These are phyloP conservation scores for Penicillium psychrosexuale DNA, from an alignment of 2,329 filamentous ascomycete genomes.

Conservation along the genomic window DNA sequence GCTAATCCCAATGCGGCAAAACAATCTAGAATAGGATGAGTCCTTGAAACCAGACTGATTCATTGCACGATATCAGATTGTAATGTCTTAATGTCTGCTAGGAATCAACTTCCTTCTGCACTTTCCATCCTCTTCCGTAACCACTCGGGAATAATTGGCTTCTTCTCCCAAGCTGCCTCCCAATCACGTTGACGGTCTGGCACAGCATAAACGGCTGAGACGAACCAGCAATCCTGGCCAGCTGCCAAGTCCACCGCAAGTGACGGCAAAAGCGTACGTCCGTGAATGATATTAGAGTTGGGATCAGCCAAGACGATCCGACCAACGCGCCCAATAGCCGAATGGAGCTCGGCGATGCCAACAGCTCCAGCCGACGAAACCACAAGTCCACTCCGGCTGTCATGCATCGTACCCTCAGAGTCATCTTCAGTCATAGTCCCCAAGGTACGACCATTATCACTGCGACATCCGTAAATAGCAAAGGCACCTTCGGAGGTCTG, in stretches of 20 bases:
- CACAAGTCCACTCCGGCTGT: constrained; percentile 37
- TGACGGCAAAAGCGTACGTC: constrained; percentile 68
- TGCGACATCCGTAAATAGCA: constrained; percentile 61
- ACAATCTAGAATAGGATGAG: background rate
- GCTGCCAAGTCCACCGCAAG: constrained; percentile 60
- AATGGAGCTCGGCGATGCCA: constrained; percentile 48
- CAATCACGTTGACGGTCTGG: constrained; percentile 54
- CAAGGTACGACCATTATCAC: constrained; percentile 59
- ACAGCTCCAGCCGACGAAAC: constrained; percentile 52
- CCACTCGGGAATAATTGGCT: constrained; percentile 60
- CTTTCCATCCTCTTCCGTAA: constrained; percentile 51
- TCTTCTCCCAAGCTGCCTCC: constrained; percentile 59
- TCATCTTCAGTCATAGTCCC: constrained; percentile 36
- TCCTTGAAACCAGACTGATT: too few relatives aligned
- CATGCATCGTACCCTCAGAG: constrained; percentile 44
- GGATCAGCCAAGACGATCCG: constrained; percentile 72
- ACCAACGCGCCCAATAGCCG: constrained; percentile 49
- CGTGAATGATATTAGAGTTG: constrained; percentile 73
- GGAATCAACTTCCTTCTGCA: background rate
- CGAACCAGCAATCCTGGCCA: constrained; percentile 63
- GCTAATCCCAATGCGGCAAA: background rate
- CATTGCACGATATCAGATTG: background rate
- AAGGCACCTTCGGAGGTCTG: constrained; percentile 73
- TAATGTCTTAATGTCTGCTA: background rate
- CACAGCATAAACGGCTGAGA: constrained; percentile 69